These are phyloP conservation scores for Candida adriatica DNA, from an alignment of 805 yeast genomes.

Conservation along the genomic window DNA sequence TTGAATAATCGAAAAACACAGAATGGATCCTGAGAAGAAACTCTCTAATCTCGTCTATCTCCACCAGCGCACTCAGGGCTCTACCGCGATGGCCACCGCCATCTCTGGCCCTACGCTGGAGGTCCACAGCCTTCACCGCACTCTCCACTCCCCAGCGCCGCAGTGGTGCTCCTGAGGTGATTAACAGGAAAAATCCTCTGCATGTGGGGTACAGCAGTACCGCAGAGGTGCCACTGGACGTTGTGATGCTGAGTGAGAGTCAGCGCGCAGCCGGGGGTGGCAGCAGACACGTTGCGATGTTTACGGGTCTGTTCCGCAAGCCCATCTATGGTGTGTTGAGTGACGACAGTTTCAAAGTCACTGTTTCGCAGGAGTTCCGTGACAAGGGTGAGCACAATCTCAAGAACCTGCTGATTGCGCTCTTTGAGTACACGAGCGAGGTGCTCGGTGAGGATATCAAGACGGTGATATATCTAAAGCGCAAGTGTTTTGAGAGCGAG, in stretches of 20 bases:
- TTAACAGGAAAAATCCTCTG: conserved; percentile 24
- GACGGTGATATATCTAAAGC: conserved; percentile 18
- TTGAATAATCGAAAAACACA: too few relatives aligned
- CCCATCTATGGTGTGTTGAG: conserved; percentile 20
- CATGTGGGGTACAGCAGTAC: conserved; percentile 13
- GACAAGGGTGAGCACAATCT: conserved; percentile 16
- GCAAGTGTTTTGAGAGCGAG: conserved; percentile 19
- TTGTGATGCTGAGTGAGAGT: conserved; percentile 26
- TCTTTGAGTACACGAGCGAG: conserved; percentile 21
- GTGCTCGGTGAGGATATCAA: conserved; percentile 14
- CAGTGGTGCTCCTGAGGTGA: conserved; percentile 28
- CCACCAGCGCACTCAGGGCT: conserved; percentile 8
- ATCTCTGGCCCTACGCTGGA: conserved; percentile 6
- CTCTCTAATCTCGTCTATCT: conserved; percentile 13
- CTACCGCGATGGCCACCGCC: conserved; percentile 3
- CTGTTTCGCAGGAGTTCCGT: conserved; percentile 19
- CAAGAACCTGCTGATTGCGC: conserved; percentile 19
- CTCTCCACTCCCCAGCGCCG: conserved; percentile 16
- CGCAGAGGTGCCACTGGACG: conserved; percentile 27
- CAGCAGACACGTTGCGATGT: conserved; percentile 16
- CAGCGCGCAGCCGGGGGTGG: conserved; percentile 22
- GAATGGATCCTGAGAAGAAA: too few relatives aligned
- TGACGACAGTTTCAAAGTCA: conserved; percentile 13
- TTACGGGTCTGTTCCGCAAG: conserved; percentile 13
- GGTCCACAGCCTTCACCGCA: conserved; percentile 13